These are phyloP conservation scores for Globisporangium paroecandrum DNA, from an alignment of 352 stramenopile genomes.

Conservation along the genomic window DNA sequence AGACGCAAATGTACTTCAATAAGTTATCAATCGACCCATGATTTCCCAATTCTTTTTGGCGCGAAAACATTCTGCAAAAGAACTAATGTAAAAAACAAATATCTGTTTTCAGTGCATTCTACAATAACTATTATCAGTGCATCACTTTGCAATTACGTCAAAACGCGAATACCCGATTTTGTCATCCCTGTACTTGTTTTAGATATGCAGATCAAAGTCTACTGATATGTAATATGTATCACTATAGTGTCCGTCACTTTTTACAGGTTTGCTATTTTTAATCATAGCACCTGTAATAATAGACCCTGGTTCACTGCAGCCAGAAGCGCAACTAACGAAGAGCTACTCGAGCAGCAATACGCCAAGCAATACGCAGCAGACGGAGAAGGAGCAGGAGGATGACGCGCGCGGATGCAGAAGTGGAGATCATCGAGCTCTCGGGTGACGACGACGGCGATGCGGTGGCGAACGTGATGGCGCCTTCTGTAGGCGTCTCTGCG, in stretches of 20 bases:
- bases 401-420: not conserved
- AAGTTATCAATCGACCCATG: too few species aligned
- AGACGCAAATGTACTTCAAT: too few species aligned
- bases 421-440: conserved; percentile 10
- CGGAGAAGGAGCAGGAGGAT: not conserved
- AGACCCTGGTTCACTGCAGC: not conserved
- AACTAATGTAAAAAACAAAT: too few species aligned
- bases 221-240: not conserved
- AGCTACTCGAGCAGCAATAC: not conserved
- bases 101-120: too few species aligned
- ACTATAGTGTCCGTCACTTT: not conserved
- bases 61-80: too few species aligned
- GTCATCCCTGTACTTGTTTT: not conserved
- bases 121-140: too few species aligned
- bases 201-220: not conserved
- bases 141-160: too few species aligned
- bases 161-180: not conserved
- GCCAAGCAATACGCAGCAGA: not conserved
- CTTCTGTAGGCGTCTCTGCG: not conserved
- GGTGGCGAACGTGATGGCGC: not conserved
- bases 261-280: not conserved
- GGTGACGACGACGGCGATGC: not conserved
- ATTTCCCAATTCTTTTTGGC: too few species aligned
- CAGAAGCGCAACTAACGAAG: not conserved
- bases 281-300: not conserved